Evolutionary conservation across 768 basidiomycete species (phyloP).

Genomic region (Mycena venus): DNA sequence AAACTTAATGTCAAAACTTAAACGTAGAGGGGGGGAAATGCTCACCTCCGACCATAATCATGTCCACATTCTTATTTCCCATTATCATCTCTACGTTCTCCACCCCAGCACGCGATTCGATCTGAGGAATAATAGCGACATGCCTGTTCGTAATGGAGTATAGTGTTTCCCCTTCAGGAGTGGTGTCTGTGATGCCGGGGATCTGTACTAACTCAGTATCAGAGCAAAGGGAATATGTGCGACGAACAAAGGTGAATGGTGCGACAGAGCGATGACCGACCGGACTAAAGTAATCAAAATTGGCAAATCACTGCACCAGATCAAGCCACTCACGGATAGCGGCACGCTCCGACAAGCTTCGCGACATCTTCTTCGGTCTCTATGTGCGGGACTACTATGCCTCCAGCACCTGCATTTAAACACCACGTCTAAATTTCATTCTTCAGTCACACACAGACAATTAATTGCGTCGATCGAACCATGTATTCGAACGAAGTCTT

Average conservation of each 20-base stretch:
- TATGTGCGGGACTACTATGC: constrained; percentile 17
- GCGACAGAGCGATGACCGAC: constrained; percentile 19
- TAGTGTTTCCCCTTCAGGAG: constrained; percentile 1
- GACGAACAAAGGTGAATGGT: constrained; percentile 2
- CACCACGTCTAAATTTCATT: neutral
- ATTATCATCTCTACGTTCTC: constrained; percentile 19
- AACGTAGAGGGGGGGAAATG: neutral
- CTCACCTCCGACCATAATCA: constrained; percentile 14
- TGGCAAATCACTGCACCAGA: neutral
- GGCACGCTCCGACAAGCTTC: neutral
- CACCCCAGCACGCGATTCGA: constrained; percentile 1
- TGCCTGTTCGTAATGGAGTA: constrained; percentile 19
- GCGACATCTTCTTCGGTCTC: constrained; percentile 18
- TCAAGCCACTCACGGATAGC: neutral
- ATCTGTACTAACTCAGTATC: neutral
- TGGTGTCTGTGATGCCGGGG: neutral
- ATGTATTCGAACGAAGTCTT: constrained; percentile 12
- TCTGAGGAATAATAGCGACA: constrained; percentile 22
- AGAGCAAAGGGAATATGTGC: neutral
- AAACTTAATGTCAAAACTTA: neutral
- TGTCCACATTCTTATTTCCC: neutral
- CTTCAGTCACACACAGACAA: neutral
- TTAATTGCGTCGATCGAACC: neutral
- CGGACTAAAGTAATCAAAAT: neutral
- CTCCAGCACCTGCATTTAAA: constrained; percentile 23